Percentiles rank a stretch among this genome's conserved stretches.
Conservation (phyloP, 2,329 filamentous ascomycete species). For the Stylonectria norvegica region DNA sequence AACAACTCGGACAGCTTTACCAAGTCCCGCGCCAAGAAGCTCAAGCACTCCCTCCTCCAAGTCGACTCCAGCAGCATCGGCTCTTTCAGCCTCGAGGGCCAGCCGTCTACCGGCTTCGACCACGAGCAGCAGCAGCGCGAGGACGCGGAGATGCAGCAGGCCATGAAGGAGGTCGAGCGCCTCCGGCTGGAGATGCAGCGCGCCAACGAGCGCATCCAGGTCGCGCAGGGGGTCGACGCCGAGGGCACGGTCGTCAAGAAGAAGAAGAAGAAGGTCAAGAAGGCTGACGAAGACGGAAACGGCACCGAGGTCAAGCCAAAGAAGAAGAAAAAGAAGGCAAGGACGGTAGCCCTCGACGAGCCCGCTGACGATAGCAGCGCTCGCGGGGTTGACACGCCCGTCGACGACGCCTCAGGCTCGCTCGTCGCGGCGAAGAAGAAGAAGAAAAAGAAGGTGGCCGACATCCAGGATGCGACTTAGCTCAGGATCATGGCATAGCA, state of each 20-base stretch:
- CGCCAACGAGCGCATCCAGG: constrained; percentile 70
- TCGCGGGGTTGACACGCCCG: constrained; percentile 15
- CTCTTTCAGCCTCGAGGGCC: constrained; percentile 62
- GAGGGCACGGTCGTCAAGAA: constrained; percentile 65
- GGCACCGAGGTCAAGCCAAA: constrained; percentile 17
- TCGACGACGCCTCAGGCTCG: constrained; percentile 15
- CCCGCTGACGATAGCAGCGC: constrained; percentile 18
- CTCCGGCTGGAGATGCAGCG: constrained; percentile 86
- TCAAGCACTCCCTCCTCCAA: constrained; percentile 67
- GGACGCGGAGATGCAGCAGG: constrained; percentile 83
- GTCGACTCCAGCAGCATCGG: constrained; percentile 84
- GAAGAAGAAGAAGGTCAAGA: constrained; percentile 60
- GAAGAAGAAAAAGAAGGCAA: constrained; percentile 32
- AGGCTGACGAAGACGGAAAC: constrained; percentile 27
- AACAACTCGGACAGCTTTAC: constrained; percentile 45
- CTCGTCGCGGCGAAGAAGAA: constrained; percentile 45
- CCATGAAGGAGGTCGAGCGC: constrained; percentile 84
- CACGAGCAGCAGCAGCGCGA: constrained; percentile 68
- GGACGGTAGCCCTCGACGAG: constrained; percentile 13
- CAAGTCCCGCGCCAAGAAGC: constrained; percentile 49
- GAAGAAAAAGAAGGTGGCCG: constrained; percentile 42
- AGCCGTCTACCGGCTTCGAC: constrained; percentile 44
- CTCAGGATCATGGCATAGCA: constrained; percentile 1
- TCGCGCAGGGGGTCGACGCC: constrained; percentile 62
- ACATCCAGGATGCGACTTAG: constrained; percentile 27